Evolutionary conservation across 2,329 filamentous ascomycete species (phyloP).

Genomic region (Tolypocladium cylindrosporum): DNA sequence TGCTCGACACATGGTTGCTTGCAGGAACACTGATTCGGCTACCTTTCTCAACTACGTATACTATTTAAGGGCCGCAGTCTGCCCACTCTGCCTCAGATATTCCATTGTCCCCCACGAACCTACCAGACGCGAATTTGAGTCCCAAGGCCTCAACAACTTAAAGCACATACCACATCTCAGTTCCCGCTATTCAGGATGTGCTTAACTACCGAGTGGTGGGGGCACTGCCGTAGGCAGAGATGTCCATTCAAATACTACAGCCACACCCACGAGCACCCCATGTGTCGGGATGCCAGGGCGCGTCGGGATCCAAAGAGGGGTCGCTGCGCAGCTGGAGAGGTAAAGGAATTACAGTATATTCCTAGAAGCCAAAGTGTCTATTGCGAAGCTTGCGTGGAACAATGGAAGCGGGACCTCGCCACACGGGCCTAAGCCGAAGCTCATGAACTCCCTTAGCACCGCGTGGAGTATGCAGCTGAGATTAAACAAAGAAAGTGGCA

Average conservation of each 20-base stretch:
- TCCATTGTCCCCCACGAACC: background rate
- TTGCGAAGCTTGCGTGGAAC: background rate
- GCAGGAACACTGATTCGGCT: background rate
- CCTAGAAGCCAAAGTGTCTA: background rate
- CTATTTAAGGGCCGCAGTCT: background rate
- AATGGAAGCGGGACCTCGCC: background rate
- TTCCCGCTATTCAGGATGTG: background rate
- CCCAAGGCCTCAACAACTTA: background rate
- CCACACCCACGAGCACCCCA: background rate
- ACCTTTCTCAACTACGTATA: too few species aligned
- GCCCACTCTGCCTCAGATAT: background rate
- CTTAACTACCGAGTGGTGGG: background rate
- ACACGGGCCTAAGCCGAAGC: too few species aligned
- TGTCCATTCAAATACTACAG: background rate
- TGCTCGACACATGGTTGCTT: background rate
- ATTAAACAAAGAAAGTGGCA: background rate
- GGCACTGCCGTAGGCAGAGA: background rate
- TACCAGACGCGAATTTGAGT: background rate
- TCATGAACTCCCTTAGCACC: background rate
- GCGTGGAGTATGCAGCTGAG: background rate
- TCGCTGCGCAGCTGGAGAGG: background rate
- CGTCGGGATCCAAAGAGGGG: background rate
- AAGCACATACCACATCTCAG: too few species aligned
- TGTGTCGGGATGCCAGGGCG: background rate
- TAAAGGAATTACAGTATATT: background rate